phyloP scores from a whole-genome alignment of 1,284 basidiomycete species.

The Pseudozyma thailandica region DNA sequence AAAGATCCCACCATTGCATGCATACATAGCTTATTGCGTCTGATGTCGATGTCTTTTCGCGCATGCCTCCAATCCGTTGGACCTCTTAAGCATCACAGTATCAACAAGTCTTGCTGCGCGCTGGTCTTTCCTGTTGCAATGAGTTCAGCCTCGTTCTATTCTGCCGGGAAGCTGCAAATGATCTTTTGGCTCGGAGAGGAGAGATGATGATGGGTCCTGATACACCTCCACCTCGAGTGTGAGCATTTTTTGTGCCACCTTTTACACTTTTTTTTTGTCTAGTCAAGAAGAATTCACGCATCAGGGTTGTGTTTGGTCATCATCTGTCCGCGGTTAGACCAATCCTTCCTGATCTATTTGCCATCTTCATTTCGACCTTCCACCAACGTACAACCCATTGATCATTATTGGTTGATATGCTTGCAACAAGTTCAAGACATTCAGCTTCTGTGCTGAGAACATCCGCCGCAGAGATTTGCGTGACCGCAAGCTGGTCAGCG shows the following conservation, averaged over 20 bases:
- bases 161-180: no score
- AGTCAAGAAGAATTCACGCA: neutral
- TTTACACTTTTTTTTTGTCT: slow-evolving; percentile 1
- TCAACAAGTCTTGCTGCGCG: no score
- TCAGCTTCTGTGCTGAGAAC: slow-evolving; percentile 2
- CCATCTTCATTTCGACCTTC: neutral
- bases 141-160: no score
- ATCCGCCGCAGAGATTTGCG: neutral
- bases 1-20: neutral
- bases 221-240: neutral
- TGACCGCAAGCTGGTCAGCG: neutral
- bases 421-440: slow-evolving; percentile 11
- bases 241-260: slow-evolving; percentile 1
- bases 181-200: neutral
- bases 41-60: no score
- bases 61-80: no score
- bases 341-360: neutral
- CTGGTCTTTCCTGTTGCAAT: no score
- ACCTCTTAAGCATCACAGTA: no score
- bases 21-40: neutral
- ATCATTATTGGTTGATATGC: slow-evolving; percentile 3
- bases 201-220: neutral
- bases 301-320: slow-evolving; percentile 20
- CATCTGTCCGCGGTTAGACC: slow-evolving; percentile 12
- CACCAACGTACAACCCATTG: neutral